A percentile compares a stretch with the other conserved stretches of the same genome.
Evolutionary conservation across 768 basidiomycete species (phyloP).

Genomic region (Coprinopsis cinerea): DNA sequence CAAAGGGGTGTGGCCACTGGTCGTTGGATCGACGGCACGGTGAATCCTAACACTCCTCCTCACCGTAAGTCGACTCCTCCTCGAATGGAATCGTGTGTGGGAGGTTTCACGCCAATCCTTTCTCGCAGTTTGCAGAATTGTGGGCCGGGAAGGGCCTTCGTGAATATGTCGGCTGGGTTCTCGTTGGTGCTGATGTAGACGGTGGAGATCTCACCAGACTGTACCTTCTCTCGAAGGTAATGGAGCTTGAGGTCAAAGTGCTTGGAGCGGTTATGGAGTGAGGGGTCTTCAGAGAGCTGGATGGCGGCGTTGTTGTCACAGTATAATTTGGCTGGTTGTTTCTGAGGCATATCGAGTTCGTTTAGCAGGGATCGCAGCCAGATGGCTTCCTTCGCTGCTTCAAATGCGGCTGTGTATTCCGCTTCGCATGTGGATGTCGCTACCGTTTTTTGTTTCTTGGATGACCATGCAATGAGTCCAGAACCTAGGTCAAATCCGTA

Average conservation of each 20-base stretch:
- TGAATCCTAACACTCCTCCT: too few species aligned
- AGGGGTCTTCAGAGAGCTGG: background rate
- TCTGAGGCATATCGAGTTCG: conserved; percentile 11
- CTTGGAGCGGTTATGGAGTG: conserved; percentile 12
- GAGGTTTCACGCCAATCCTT: background rate
- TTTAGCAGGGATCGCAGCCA: conserved; percentile 19
- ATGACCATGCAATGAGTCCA: conserved; percentile 27
- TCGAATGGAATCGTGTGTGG: background rate
- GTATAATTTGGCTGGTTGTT: conserved; percentile 10
- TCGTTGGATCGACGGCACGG: too few species aligned
- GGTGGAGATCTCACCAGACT: conserved; percentile 4
- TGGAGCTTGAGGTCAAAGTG: conserved; percentile 22
- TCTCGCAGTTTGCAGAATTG: conserved; percentile 9
- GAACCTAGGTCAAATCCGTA: conserved; percentile 26
- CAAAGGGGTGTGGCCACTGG: too few species aligned
- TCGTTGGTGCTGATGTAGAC: conserved; percentile 4
- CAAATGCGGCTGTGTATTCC: conserved; percentile 18
- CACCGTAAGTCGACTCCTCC: too few species aligned
- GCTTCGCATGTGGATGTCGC: conserved; percentile 28
- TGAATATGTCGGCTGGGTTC: conserved; percentile 15
- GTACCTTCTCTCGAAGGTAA: conserved; percentile 8
- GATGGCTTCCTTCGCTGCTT: conserved; percentile 24
- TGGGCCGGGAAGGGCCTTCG: conserved; percentile 14
- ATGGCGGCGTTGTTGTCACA: conserved; percentile 16
- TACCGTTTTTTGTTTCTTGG: conserved; percentile 29